phyloP scores from a whole-genome alignment of 768 basidiomycete species.

The Coprinopsis cinerea region DNA sequence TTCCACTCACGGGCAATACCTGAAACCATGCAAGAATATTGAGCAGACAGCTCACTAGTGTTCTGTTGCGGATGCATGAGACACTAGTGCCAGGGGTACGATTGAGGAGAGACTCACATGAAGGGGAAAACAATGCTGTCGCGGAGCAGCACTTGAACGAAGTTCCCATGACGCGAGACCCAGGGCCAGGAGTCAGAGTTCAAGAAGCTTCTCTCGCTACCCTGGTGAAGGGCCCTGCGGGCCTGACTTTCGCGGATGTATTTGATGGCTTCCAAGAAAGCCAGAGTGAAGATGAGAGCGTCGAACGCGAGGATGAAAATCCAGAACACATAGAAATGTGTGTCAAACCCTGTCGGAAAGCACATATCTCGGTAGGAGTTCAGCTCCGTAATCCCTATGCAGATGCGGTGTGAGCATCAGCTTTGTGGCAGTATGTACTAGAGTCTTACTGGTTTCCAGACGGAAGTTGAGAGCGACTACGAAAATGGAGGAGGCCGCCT shows the following conservation, averaged over 20 bases:
- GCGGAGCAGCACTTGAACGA: slow-evolving; percentile 10
- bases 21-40: slow-evolving; percentile 3
- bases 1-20: neutral
- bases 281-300: neutral
- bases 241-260: neutral
- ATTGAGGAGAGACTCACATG: slow-evolving; percentile 6
- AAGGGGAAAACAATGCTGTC: slow-evolving; percentile 12
- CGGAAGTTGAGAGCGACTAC: neutral
- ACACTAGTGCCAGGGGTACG: neutral
- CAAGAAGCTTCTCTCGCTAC: neutral
- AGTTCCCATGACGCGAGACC: neutral
- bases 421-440: neutral
- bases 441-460: neutral
- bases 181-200: neutral
- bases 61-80: neutral
- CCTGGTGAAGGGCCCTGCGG: neutral
- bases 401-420: neutral
- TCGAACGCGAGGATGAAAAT: neutral
- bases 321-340: neutral
- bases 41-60: neutral
- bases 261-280: neutral
- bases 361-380: neutral
- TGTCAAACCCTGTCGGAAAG: neutral
- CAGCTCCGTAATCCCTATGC: neutral
- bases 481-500: neutral